Evolutionary conservation across 2,329 filamentous ascomycete genomes (phyloP).

Genomic region (Phaeoacremonium minimum): DNA sequence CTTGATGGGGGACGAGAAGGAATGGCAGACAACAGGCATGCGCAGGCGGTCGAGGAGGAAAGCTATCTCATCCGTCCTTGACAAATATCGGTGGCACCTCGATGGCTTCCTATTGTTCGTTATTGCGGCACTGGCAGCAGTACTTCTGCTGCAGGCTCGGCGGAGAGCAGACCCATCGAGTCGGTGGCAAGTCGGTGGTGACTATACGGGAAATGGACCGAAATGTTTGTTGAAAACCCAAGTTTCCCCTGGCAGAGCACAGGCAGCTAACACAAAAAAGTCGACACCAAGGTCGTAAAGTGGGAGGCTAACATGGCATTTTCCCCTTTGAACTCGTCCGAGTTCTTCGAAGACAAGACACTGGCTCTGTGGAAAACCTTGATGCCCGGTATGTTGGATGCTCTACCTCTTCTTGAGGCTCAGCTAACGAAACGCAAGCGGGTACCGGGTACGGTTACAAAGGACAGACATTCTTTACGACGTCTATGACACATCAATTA

Average conservation of each 20-base stretch:
- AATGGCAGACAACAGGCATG: constrained; percentile 15
- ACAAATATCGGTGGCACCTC: constrained; percentile 23
- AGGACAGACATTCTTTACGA: constrained; percentile 31
- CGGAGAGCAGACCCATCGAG: constrained; percentile 1
- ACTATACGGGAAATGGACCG: constrained; percentile 28
- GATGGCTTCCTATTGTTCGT: constrained; percentile 24
- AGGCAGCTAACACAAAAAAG: constrained; percentile 14
- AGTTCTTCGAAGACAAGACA: constrained; percentile 31
- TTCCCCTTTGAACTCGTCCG: constrained; percentile 29
- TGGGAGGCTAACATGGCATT: constrained; percentile 32
- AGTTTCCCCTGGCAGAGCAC: background rate
- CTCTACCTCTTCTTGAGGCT: background rate
- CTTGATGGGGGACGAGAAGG: constrained; percentile 23
- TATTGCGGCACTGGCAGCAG: constrained; percentile 19
- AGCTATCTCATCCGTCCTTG: constrained; percentile 9
- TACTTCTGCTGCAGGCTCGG: constrained; percentile 13
- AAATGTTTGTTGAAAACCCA: constrained; percentile 24
- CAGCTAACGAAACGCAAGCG: constrained; percentile 10
- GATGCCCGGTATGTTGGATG: constrained; percentile 26
- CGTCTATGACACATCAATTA: constrained; percentile 33
- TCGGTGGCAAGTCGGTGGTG: constrained; percentile 30
- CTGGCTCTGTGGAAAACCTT: constrained; percentile 31
- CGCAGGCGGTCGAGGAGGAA: constrained; percentile 8
- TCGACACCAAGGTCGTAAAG: constrained; percentile 28
- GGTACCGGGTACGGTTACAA: constrained; percentile 29